Percentiles rank a stretch among this genome's conserved stretches.
Conservation (phyloP, 257 asterid species). For the Prunella vulgaris region DNA sequence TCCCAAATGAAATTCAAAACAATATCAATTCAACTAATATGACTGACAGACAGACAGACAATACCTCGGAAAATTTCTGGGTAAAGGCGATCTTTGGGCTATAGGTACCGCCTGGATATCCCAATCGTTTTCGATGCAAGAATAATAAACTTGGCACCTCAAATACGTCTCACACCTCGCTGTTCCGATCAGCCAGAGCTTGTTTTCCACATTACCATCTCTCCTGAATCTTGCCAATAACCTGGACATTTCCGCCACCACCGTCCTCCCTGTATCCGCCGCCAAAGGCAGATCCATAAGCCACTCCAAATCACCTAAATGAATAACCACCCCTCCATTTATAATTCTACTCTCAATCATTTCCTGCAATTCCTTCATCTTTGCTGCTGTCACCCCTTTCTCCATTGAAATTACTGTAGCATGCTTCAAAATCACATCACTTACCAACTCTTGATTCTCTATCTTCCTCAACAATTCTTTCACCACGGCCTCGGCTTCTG, state of each 20-base stretch:
- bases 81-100: slow-evolving; percentile 58
- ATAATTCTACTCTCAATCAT: slow-evolving; percentile 39
- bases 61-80: too few relatives aligned
- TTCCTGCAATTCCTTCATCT: slow-evolving; percentile 50
- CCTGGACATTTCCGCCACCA: slow-evolving; percentile 56
- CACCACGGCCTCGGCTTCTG: slow-evolving; percentile 52
- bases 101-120: slow-evolving; percentile 83
- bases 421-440: slow-evolving; percentile 40
- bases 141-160: slow-evolving; percentile 87
- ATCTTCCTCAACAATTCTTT: slow-evolving; percentile 46
- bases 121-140: slow-evolving; percentile 81
- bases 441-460: slow-evolving; percentile 37
- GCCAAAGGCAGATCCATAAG: slow-evolving; percentile 50
- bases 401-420: slow-evolving; percentile 44
- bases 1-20: background rate
- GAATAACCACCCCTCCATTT: slow-evolving; percentile 53
- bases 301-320: slow-evolving; percentile 88
- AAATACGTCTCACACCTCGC: slow-evolving; percentile 91
- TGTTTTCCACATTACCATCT: slow-evolving; percentile 26
- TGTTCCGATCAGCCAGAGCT: slow-evolving; percentile 74
- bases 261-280: slow-evolving; percentile 41
- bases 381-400: slow-evolving; percentile 34
- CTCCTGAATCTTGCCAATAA: slow-evolving; percentile 36
- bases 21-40: background rate
- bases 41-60: background rate